Evolutionary conservation across 1,284 basidiomycete species (phyloP), one percentile per base, ranked within the genome.

Genomic region (Pisolithus thermaeus): DNA sequence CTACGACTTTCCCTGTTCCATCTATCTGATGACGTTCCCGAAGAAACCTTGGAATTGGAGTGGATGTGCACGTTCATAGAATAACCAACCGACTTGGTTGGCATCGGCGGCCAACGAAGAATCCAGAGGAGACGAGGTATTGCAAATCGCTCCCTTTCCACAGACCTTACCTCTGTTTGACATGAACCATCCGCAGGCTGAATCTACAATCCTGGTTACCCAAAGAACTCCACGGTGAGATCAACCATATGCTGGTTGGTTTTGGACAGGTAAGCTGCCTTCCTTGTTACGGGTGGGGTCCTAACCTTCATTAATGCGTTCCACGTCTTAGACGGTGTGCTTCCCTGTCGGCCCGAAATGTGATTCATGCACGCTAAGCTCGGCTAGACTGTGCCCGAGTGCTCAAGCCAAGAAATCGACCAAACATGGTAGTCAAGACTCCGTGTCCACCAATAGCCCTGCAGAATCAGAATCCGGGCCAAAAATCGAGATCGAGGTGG

Each of bases 21-120:
- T 45, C 32, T 36, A 23, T 23, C 28, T 22, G 23, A 25, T 48
- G 5, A 18, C 49, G 4, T 44, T 55, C 49, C 47, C 47, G 25
- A 59, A 92, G 91, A 44, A 95, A 97, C 59, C 76, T 81, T 16
- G 96, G 95, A 0, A 97, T 99, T 37, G 96, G 96, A 0, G 95
- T 98, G 0, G 96, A 98, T 61, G 88, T 92, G 0, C 94, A 99
- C 63, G 96, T 99, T 1, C 94, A 98, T 60, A 77, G 96, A 1
- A 95, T 98, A 52, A 92, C 93, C 12, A 96, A 97, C 61, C 78
- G 94, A 18, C 70, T 98, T 0, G 85, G 89, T 22, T 98, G 96
- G 96, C 92, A 97, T 67, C 80, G 81, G 50, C 82, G 79, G 3
- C 81, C 82, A 4, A 96, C 93, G 0, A 91, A 86, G 59, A 88